Conservation (phyloP, 202 grass and related monocot genomes). For the Panicum hallii region DNA sequence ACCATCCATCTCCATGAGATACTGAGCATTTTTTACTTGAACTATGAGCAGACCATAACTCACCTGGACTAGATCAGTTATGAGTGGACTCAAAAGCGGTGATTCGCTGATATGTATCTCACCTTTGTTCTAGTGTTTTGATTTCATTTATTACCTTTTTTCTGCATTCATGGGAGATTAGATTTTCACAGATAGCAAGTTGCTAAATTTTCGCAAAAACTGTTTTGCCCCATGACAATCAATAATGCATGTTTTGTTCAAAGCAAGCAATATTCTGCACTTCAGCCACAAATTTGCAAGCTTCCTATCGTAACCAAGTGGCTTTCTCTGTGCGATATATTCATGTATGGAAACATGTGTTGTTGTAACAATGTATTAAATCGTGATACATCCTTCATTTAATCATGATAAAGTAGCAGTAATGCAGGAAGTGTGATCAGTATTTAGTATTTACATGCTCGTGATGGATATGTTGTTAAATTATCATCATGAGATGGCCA, state of each 20-base stretch:
- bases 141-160: not conserved
- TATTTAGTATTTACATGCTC: not conserved
- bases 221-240: not conserved
- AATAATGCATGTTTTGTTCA: constrained; percentile 15
- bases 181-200: not conserved
- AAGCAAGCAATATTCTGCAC: not conserved
- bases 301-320: not conserved
- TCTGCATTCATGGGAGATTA: constrained; percentile 1
- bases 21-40: not conserved
- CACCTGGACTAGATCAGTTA: not conserved
- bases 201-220: constrained; percentile 9
- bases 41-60: not conserved
- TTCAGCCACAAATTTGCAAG: not conserved
- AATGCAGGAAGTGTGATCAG: not conserved
- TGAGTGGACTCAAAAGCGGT: not conserved
- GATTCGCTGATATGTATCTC: not conserved
- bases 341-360: constrained; percentile 5
- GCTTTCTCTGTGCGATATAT: not conserved
- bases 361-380: not conserved
- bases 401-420: constrained; percentile 9
- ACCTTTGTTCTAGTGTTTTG: not conserved
- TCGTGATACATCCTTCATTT: not conserved
- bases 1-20: not conserved
- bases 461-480: constrained; percentile 6
- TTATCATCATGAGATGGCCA: not conserved